A percentile compares a stretch with the other conserved stretches of the same genome.
phyloP scores from a whole-genome alignment of 441 rosid species.

The Manihot esculenta region DNA sequence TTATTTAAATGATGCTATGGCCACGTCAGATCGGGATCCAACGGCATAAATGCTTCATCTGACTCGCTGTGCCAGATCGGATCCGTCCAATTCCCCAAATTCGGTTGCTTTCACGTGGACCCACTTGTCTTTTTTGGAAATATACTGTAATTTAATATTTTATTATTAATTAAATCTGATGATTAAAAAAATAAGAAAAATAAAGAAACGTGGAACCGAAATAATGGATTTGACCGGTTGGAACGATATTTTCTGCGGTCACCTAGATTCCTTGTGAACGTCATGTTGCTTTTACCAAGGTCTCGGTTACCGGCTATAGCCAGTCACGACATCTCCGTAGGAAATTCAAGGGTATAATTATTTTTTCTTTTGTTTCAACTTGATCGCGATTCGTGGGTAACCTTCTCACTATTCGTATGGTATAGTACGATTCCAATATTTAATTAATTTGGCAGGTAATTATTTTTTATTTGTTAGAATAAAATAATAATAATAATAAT shows the following conservation, averaged over 20 bases:
- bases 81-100: conserved; percentile 35
- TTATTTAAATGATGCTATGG: conserved; percentile 19
- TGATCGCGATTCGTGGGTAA: conserved; percentile 60
- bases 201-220: conserved; percentile 50
- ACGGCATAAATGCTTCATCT: conserved; percentile 32
- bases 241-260: conserved; percentile 53
- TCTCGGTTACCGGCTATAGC: conserved; percentile 51
- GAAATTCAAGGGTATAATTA: conserved; percentile 37
- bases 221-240: conserved; percentile 63
- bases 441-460: conserved; percentile 18
- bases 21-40: conserved; percentile 49
- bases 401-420: not conserved
- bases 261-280: conserved; percentile 58
- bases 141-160: conserved; percentile 16
- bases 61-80: conserved; percentile 19
- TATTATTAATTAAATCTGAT: conserved; percentile 3
- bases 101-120: conserved; percentile 27
- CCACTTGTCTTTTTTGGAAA: conserved; percentile 19
- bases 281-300: conserved; percentile 53
- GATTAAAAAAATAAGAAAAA: not conserved
- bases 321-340: conserved; percentile 54
- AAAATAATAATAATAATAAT: conserved; percentile 4
- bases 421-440: not conserved
- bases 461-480: conserved; percentile 4
- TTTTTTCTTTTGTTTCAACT: conserved; percentile 16